Evolutionary conservation across 371 early-diverging fungal genomes (phyloP).

Genomic region (Mortierella sp.): DNA sequence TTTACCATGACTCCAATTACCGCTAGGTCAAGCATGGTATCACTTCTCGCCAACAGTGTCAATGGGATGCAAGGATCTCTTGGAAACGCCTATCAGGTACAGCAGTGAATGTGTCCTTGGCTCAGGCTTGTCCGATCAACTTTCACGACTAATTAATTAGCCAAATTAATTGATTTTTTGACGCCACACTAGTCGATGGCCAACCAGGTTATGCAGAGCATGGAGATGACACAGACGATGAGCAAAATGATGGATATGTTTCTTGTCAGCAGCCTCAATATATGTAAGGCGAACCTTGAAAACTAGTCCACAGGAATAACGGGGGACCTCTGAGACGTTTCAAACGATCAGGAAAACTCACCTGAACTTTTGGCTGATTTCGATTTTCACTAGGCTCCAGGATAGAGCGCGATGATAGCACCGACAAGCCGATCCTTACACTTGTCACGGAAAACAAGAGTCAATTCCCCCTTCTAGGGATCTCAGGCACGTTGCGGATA

Average conservation of each 20-base stretch:
- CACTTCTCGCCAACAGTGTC: conserved; percentile 32
- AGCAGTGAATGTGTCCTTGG: not conserved
- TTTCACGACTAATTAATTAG: not conserved
- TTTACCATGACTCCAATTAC: not conserved
- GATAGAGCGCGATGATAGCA: conserved; percentile 32
- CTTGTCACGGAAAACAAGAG: conserved; percentile 46
- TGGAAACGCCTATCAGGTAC: conserved; percentile 53
- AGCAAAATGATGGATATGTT: conserved; percentile 52
- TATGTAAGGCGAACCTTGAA: conserved; percentile 17
- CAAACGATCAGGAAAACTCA: not conserved
- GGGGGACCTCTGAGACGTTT: not conserved
- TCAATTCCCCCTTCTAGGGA: conserved; percentile 35
- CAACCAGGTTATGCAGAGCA: conserved; percentile 45
- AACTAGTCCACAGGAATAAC: no score
- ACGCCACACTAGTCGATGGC: conserved; percentile 33
- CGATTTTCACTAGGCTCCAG: conserved; percentile 23
- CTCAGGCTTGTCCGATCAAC: not conserved
- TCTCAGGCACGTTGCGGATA: conserved; percentile 36
- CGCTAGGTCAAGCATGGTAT: conserved; percentile 39
- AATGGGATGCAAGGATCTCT: conserved; percentile 48
- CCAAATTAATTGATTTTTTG: not conserved
- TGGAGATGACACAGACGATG: conserved; percentile 57
- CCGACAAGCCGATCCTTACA: conserved; percentile 26
- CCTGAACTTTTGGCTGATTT: not conserved
- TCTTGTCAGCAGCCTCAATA: conserved; percentile 35